A percentile compares a stretch with the other conserved stretches of the same genome.
Conservation (phyloP, 2,329 filamentous ascomycete genomes). For the Ceratocystis huliohia region DNA sequence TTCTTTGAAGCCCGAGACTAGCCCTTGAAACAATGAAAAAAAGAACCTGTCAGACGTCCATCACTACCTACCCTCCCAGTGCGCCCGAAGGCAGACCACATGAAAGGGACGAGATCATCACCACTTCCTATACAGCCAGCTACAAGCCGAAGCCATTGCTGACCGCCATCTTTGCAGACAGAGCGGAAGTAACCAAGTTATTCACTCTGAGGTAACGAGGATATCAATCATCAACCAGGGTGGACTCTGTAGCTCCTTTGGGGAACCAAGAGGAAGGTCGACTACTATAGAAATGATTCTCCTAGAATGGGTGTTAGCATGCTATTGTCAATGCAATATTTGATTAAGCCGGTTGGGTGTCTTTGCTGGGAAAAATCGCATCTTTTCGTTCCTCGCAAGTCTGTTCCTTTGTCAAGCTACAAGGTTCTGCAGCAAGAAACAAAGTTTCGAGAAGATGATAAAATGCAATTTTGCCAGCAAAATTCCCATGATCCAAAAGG, state of each 20-base stretch:
- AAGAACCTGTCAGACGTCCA: constrained; percentile 73
- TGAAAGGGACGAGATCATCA: constrained; percentile 84
- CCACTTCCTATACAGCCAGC: constrained; percentile 64
- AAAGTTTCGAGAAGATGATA: not conserved
- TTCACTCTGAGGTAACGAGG: constrained; percentile 87
- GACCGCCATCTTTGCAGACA: constrained; percentile 50
- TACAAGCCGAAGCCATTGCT: constrained; percentile 21
- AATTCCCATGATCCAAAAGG: constrained; percentile 24
- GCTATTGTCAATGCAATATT: not conserved
- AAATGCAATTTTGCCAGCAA: not conserved
- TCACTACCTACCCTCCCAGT: constrained; percentile 65
- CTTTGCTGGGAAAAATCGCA: not conserved
- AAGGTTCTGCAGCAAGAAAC: not conserved
- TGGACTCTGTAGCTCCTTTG: constrained; percentile 86
- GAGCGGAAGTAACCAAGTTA: constrained; percentile 46
- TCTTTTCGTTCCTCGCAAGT: not conserved
- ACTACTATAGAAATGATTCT: constrained; percentile 99
- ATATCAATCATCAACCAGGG: constrained; percentile 88
- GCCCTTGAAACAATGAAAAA: constrained; percentile 43
- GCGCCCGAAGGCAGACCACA: constrained; percentile 64
- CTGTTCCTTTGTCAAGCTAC: not conserved
- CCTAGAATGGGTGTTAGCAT: constrained; percentile 25
- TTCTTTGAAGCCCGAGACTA: constrained; percentile 40
- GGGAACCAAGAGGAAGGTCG: constrained; percentile 79
- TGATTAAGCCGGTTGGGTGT: not conserved